Base-by-base conservation (phyloP, 164 flowering plant species). In the Santalum album region DNA sequence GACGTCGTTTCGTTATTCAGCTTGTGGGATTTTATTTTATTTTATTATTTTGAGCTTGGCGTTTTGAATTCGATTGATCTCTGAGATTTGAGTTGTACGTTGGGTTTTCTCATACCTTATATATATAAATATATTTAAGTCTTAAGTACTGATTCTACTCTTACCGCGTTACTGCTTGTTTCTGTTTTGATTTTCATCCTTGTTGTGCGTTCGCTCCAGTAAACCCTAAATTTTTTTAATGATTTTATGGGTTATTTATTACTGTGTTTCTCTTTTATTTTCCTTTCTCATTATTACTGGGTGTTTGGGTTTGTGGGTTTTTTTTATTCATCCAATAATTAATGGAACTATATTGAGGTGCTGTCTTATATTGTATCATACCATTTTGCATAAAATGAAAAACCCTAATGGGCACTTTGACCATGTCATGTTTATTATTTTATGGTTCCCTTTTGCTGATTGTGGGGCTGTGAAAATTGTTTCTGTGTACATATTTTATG, bases 371-470 rank as follows among this genome's bases (percentile, higher is more conserved):
- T 38, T 38, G 7, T 32, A 7, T 0, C 36, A 32, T 32, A 38
- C 42, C 2, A 12, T 44, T 20, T 43, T 25, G 22, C 27, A 47
- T 24, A 7, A 32, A 48, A 57, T 32, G 22, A 29, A 15, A 64
- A 69, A 58, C 73, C 73, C 73, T 69, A 69, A 56, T 53, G 24
- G 0, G 32, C 24, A 25, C 0, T 45, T 50, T 42, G 3, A 22
- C 44, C 21, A 25, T 42, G 9, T 17, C 4, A 17, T 7, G 14
- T n/a, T 36, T 21, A 17, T 53, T 52, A 42, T 53, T 48, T 58
- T 20, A 34, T 61, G 65, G 1, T 53, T 44, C 60, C 4, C 1
- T 18, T 53, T 59, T 32, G 42, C 32, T 24, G 23, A 29, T 27
- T 34, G 53, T 15, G 34, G 46, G 50, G 10, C 32, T 26, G 49